Evolutionary conservation across 257 asterid genomes (phyloP), one percentile per base, ranked within the genome.

Genomic region (Rubia yunnanensis): DNA sequence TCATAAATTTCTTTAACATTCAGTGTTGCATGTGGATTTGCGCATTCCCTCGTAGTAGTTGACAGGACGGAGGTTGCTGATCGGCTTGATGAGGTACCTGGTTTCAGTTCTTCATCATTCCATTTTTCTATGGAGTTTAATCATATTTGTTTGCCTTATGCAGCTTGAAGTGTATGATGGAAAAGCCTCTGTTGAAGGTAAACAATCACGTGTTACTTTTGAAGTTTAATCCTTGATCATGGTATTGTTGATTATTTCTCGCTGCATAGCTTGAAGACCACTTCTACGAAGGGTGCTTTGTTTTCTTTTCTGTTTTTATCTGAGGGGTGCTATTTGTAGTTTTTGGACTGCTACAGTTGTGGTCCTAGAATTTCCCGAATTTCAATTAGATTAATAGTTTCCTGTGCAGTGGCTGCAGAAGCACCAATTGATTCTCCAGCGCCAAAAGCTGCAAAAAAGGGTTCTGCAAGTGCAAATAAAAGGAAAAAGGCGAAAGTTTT

Each of bases 11-110:
- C 74, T 74, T 75, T 53, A 38, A 50, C 56, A 30, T 76, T 26
- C 65, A 94, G 99, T 74, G 98, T 90, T 84, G 96, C 96, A 65
- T 94, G 96, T 74, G 99, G 99, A 65, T 73, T 70, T 70, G 92
- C 95, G 73, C 94, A 80, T 70, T 94, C 99, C 64, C 66, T 94
- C 78, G 88, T 80, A 70, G 79, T 90, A 3, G 89, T 94, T 61
- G 99, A 90, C 77, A 80, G 98, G 82, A 74, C 89, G 62, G 76
- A 78, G 65, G 73, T 77, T 56, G 83, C 78, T 67, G 96, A 85
- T 61, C 84, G 73, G 66, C 81, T 94, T 70, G 95, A 94, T 49
- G 77, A 88, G 97, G 97, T 94, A 77, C 63, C 36, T 52, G 28
- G 56, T 32, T 50, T 50, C 27, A n/a, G 7, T 50, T 20, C 27